Evolutionary conservation across 2,329 filamentous ascomycete genomes (phyloP).

Genomic region (Fusarium goolgardi): DNA sequence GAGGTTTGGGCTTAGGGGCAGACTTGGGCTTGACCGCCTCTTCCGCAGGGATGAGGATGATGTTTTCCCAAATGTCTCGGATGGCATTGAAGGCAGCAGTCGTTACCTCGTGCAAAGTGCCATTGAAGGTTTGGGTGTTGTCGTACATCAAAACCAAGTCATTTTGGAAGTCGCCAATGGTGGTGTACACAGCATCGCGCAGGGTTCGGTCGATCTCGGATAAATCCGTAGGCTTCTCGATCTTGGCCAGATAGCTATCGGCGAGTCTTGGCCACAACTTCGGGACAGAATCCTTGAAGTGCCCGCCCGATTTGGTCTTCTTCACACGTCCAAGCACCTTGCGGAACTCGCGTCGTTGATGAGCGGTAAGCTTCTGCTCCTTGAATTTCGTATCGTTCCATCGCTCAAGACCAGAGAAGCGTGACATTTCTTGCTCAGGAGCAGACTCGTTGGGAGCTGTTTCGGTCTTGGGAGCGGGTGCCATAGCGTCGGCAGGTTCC

Average conservation of each 20-base stretch:
- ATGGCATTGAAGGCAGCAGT: slow-evolving; percentile 66
- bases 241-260: slow-evolving; percentile 73
- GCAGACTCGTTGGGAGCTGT: slow-evolving; percentile 43
- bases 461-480: slow-evolving; percentile 24
- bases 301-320: slow-evolving; percentile 82
- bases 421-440: slow-evolving; percentile 33
- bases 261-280: slow-evolving; percentile 80
- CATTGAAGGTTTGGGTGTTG: slow-evolving; percentile 88
- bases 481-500: slow-evolving; percentile 40
- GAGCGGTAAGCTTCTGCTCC: slow-evolving; percentile 64
- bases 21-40: slow-evolving; percentile 70
- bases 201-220: slow-evolving; percentile 83
- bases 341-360: slow-evolving; percentile 71
- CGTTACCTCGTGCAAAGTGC: slow-evolving; percentile 78
- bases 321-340: slow-evolving; percentile 79
- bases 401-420: slow-evolving; percentile 51
- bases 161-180: slow-evolving; percentile 76
- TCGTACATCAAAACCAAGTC: slow-evolving; percentile 82
- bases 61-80: slow-evolving; percentile 62
- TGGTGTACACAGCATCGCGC: slow-evolving; percentile 74
- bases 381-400: slow-evolving; percentile 59
- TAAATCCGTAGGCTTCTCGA: slow-evolving; percentile 87
- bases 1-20: slow-evolving; percentile 54
- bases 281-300: slow-evolving; percentile 83
- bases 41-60: slow-evolving; percentile 58